Conservation (phyloP, 371 early-diverging fungal species). For the Zopfochytrium polystomum region DNA sequence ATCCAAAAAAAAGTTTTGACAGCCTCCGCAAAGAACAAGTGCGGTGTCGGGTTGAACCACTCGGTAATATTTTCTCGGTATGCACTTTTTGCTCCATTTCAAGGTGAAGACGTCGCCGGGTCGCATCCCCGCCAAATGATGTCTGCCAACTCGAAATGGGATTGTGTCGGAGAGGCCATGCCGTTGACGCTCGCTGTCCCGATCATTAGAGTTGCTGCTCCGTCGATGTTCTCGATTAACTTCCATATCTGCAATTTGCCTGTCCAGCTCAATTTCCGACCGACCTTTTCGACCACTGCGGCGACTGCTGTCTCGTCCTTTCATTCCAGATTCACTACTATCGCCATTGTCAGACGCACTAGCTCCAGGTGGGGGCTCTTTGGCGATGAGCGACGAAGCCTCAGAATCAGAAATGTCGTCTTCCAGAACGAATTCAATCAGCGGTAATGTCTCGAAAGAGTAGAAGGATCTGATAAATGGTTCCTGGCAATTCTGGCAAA, state of each 20-base stretch:
- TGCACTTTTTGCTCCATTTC: constrained; percentile 31
- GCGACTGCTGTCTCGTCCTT: constrained; percentile 3
- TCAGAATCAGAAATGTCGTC: constrained; percentile 43
- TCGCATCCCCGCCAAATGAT: constrained; percentile 29
- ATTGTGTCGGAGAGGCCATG: too few species aligned
- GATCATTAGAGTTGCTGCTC: too few species aligned
- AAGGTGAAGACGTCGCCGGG: constrained; percentile 34
- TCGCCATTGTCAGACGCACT: not conserved
- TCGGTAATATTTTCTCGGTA: constrained; percentile 36
- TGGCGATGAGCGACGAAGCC: constrained; percentile 34
- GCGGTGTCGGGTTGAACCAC: constrained; percentile 32
- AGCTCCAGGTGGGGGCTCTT: constrained; percentile 18
- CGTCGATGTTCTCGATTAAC: constrained; percentile 30
- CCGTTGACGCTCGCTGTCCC: constrained; percentile 14
- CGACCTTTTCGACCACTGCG: constrained; percentile 13
- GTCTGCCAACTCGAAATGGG: constrained; percentile 26
- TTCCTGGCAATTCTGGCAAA: constrained; percentile 44
- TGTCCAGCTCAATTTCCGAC: not conserved
- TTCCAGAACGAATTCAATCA: constrained; percentile 46
- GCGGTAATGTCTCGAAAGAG: constrained; percentile 50
- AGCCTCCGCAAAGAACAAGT: constrained; percentile 40
- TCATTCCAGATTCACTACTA: not conserved
- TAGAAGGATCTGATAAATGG: constrained; percentile 46
- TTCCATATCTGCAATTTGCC: constrained; percentile 12
- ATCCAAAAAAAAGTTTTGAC: constrained; percentile 48